phyloP scores from a whole-genome alignment of 169 alveolate genomes.

The Eimeria maxima region DNA sequence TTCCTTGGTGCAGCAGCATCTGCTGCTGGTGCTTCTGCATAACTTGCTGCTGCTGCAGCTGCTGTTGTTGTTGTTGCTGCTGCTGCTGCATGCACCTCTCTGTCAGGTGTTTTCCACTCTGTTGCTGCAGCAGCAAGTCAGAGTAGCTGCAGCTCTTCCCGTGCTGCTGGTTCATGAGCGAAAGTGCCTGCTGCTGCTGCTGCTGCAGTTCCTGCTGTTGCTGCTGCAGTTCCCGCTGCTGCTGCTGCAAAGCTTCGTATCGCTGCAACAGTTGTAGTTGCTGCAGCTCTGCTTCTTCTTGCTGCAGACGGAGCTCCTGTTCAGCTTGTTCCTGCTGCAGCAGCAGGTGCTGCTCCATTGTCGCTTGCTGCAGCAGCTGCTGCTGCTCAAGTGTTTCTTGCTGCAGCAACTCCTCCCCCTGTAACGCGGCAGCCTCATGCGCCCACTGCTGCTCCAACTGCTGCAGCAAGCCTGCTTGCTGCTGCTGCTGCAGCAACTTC shows the following conservation, averaged over 20 bases:
- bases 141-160: background rate
- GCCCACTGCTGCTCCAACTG: conserved; percentile 49
- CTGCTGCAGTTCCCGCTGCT: background rate
- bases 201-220: conserved; percentile 12
- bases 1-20: conserved; percentile 2
- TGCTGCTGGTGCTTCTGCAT: background rate
- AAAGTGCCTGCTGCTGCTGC: conserved; percentile 49
- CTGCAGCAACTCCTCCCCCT: conserved; percentile 37
- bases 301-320: conserved; percentile 26
- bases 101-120: background rate
- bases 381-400: conserved; percentile 10
- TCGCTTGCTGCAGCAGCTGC: background rate
- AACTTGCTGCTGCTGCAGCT: conserved; percentile 29
- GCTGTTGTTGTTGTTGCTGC: background rate
- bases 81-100: background rate
- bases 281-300: background rate
- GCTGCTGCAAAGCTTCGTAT: conserved; percentile 15
- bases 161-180: background rate
- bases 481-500: conserved; percentile 43
- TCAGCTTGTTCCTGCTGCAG: conserved; percentile 34
- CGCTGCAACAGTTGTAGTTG: conserved; percentile 44
- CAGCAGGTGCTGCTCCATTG: background rate
- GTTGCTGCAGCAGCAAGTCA: conserved; percentile 19
- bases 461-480: conserved; percentile 49
- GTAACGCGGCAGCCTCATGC: background rate